Base-by-base conservation (phyloP, 2,329 filamentous ascomycete species). In the Fusarium dlaminii region DNA sequence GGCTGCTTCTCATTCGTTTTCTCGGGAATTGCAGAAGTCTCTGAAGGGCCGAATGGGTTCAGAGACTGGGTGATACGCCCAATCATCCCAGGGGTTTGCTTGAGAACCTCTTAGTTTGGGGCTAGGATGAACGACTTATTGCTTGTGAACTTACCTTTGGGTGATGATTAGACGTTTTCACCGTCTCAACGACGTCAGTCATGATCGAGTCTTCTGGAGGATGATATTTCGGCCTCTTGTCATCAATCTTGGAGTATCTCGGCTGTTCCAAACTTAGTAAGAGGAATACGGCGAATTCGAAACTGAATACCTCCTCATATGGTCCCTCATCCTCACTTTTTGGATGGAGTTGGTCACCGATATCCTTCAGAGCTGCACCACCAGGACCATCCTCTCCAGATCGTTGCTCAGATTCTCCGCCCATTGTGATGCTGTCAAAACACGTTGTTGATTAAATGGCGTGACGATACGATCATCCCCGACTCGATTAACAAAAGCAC, bases 51-150 rank as follows among this genome's bases (percentile, higher is more conserved):
- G 17, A 55, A 55, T 2, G 52, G 52, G 6, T 40, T 24, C 20
- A 55, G 12, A 2, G 52, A n/a, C 6, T 39, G 34, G 8, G 51
- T 55, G n/a, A 55, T 40, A 7, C 52, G 52, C 8, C 24, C 36
- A 14, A 55, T 8, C 6, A 40, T 9, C 6, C 34, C 24, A 1
- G 52, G 36, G 6, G 10, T 40, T 55, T 27, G 27, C 52, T 55
- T 20, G 4, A n/a, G 4, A 10, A 3, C 3, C 12, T 40, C 7
- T 55, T 11, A 55, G 24, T 11, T 7, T 40, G 14, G 30, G 3
- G 29, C 14, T 10, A 10, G 8, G 3, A n/a, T 55, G 3, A 5
- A 30, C 5, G 2, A 9, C 4, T 2, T 3, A 2, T 20, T 9
- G 7, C 14, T 40, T 30, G 18, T 27, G 2, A 17, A 22, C 52